Evolutionary conservation across 2,329 filamentous ascomycete genomes (phyloP).

Genomic region (Chaetomiaceae sp.): DNA sequence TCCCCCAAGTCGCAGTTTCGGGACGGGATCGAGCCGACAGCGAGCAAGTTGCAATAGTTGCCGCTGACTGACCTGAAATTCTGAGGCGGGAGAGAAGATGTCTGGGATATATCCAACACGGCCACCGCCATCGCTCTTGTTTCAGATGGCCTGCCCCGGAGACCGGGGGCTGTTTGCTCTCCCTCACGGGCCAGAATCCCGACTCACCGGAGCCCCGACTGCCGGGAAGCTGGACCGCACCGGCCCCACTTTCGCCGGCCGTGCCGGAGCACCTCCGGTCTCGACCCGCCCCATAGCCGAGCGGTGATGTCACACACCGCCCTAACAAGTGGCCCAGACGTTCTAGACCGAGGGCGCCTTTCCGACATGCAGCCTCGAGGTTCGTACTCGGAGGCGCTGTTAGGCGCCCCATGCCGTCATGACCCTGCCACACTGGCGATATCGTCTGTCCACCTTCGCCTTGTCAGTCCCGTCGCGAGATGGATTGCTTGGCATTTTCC

Average conservation of each 20-base stretch:
- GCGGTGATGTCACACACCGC: constrained; percentile 12
- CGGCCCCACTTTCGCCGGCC: constrained; percentile 15
- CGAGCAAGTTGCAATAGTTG: not conserved
- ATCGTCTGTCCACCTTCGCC: too few relatives aligned
- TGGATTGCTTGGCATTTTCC: too few relatives aligned
- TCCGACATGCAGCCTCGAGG: not conserved
- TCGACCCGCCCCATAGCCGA: constrained; percentile 11
- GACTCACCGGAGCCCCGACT: constrained; percentile 15
- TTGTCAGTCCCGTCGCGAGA: too few relatives aligned
- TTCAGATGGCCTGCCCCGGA: not conserved
- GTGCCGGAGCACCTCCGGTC: constrained; percentile 13
- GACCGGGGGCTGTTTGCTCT: not conserved
- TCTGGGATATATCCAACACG: not conserved
- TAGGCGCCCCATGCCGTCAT: constrained; percentile 2
- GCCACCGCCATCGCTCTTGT: not conserved
- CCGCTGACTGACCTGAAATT: not conserved
- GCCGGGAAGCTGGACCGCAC: constrained; percentile 7
- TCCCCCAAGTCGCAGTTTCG: not conserved
- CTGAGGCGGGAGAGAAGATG: not conserved
- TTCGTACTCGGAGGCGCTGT: not conserved
- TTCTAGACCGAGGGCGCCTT: not conserved
- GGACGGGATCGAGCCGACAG: too few relatives aligned
- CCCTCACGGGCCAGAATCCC: not conserved
- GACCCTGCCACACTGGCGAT: not conserved
- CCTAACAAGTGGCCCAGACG: not conserved